A percentile compares a stretch with the other conserved stretches of the same genome.
These are phyloP conservation scores for Phytopythium cucurbitacearum DNA, from an alignment of 352 stramenopile species.

Conservation along the genomic window DNA sequence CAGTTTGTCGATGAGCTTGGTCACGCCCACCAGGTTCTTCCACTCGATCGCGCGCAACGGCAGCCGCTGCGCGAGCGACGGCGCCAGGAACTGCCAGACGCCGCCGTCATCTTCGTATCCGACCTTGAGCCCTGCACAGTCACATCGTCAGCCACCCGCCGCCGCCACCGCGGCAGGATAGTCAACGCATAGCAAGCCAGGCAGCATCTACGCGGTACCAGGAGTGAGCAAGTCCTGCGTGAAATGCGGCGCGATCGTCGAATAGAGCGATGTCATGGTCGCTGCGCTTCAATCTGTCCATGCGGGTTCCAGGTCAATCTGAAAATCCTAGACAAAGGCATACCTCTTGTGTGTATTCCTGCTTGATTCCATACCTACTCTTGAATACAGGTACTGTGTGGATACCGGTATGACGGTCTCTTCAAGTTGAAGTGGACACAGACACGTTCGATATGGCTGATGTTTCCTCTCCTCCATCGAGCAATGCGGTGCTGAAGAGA, in stretches of 20 bases:
- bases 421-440: too few relatives aligned
- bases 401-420: too few relatives aligned
- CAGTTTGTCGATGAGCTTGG: constrained; percentile 60
- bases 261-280: constrained; percentile 62
- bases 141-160: background rate
- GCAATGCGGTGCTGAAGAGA: too few relatives aligned
- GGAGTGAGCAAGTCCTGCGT: constrained; percentile 61
- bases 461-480: too few relatives aligned
- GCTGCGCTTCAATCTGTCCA: background rate
- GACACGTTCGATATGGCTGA: too few relatives aligned
- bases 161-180: background rate
- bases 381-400: too few relatives aligned
- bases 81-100: constrained; percentile 78
- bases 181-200: background rate
- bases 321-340: background rate
- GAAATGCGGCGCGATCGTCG: constrained; percentile 64
- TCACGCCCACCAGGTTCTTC: constrained; percentile 75
- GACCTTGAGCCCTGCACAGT: constrained; percentile 43
- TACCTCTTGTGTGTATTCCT: background rate
- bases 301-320: background rate
- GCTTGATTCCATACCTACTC: too few relatives aligned
- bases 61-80: constrained; percentile 54
- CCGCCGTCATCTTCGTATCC: constrained; percentile 66
- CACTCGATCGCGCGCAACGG: constrained; percentile 77
- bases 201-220: constrained; percentile 6